Base-by-base conservation (phyloP, 2,329 filamentous ascomycete genomes). In the Fusarium guadeloupense region DNA sequence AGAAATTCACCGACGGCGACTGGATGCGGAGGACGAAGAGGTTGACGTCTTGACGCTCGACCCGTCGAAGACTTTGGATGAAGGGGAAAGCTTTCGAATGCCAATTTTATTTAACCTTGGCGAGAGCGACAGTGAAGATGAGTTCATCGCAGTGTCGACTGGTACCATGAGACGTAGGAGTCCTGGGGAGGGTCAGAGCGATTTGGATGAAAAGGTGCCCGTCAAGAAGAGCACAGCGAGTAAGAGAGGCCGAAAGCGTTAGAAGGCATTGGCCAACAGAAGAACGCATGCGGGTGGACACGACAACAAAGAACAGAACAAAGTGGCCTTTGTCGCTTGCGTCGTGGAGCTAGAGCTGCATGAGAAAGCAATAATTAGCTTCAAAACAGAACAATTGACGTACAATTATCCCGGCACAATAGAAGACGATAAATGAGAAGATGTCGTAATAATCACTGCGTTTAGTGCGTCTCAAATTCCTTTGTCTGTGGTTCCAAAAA, bases 71-170 rank as follows among this genome's bases (percentile, higher is more conserved):
- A 83, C 80, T 17, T 85, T 87, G 57, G 80, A 83, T 10, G 84
- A 84, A 9, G 81, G 86, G 45, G 81, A 82, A 31, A 81, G 83
- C n/a, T 98, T 97, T 73, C 85, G 87, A 54, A 96, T 99, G 89
- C 96, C 95, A 1, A 91, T 99, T 4, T 77, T 97, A n/a, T 86
- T 97, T 62, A 92, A 97, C 72, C 85, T 98, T 39, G 92, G 93
- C 41, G 93, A 96, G 69, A 97, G 92, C 68, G 95, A 98, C 71
- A 97, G 92, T 71, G 95, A 97, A 71, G 95, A 99, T 69, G 96
- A 99, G 71, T 88, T 89, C 57, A 78, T 89, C 21, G 80, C 84
- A 5, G 85, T 89, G 19, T 86, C 84, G 16, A 85, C 86, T 2
- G 94, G 94, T 10, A 96, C 95, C 40, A 94, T 96, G 83, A 85